Evolutionary conservation across 805 yeast species (phyloP).

Genomic region (Zygosaccharomyces kombuchaensis): DNA sequence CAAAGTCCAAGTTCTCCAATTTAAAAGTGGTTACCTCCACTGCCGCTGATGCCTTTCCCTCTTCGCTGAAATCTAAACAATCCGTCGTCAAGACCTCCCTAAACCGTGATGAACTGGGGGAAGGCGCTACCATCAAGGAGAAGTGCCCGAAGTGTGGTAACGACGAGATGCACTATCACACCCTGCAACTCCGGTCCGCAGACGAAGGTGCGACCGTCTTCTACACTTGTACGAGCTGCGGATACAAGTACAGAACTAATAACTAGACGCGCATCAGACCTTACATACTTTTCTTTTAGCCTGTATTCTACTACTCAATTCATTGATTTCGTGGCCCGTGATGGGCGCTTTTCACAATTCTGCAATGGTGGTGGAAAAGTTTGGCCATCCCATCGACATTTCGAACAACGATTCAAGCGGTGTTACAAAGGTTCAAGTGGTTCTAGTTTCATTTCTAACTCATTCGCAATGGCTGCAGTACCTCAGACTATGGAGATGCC

Average conservation of each 20-base stretch:
- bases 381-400: background rate
- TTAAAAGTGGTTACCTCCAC: slow-evolving; percentile 84
- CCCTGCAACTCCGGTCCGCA: slow-evolving; percentile 93
- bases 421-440: background rate
- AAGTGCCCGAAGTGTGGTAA: slow-evolving; percentile 98
- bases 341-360: background rate
- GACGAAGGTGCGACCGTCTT: slow-evolving; percentile 99
- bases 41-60: slow-evolving; percentile 91
- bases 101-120: slow-evolving; percentile 73
- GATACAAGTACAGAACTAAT: slow-evolving; percentile 90
- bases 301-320: background rate
- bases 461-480: slow-evolving; percentile 29
- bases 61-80: slow-evolving; percentile 69
- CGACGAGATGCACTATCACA: slow-evolving; percentile 97
- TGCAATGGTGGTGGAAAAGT: background rate
- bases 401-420: background rate
- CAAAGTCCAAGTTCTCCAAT: slow-evolving; percentile 53
- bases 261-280: slow-evolving; percentile 43
- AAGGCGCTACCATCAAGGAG: slow-evolving; percentile 95
- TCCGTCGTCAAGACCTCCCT: slow-evolving; percentile 87
- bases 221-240: slow-evolving; percentile 92
- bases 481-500: slow-evolving; percentile 52
- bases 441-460: background rate
- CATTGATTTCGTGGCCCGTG: background rate
- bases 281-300: background rate